Percentiles rank a stretch among this genome's conserved stretches.
Evolutionary conservation across 1,139 yeast genomes (phyloP).

Genomic region (Yarrowia galli): DNA sequence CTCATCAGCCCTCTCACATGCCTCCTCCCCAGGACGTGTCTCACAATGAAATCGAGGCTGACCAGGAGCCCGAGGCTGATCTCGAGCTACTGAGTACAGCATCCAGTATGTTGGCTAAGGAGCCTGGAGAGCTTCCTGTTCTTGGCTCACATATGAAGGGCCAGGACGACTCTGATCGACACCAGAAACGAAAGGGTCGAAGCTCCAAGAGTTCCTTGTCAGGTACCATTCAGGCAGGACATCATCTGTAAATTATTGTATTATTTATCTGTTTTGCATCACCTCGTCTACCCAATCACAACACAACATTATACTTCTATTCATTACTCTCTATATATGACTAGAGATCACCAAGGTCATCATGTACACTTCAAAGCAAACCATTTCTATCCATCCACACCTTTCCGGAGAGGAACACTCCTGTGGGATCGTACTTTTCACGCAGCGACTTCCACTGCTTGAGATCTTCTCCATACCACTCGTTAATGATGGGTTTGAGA

Average conservation of each 20-base stretch:
- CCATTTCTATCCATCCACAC: slow-evolving; percentile 87
- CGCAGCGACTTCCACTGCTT: slow-evolving; percentile 66
- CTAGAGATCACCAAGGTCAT: slow-evolving; percentile 4
- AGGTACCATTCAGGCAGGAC: slow-evolving; percentile 26
- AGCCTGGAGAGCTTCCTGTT: slow-evolving; percentile 20
- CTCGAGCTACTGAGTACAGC: slow-evolving; percentile 27
- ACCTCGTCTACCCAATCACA: no score
- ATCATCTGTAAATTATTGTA: slow-evolving; percentile 36
- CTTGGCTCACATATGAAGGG: background rate
- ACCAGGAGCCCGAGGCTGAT: slow-evolving; percentile 28
- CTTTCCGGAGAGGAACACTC: slow-evolving; percentile 77
- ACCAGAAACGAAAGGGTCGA: slow-evolving; percentile 21
- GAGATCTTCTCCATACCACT: slow-evolving; percentile 84
- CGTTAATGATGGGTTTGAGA: slow-evolving; percentile 67
- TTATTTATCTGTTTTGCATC: slow-evolving; percentile 9
- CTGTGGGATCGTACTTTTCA: slow-evolving; percentile 75
- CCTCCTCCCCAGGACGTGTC: slow-evolving; percentile 27
- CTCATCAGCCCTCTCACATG: background rate
- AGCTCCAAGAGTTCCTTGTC: slow-evolving; percentile 26
- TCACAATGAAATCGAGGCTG: slow-evolving; percentile 22
- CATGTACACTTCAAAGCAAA: slow-evolving; percentile 52
- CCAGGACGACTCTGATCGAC: slow-evolving; percentile 15
- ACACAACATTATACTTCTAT: background rate
- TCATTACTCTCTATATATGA: slow-evolving; percentile 21
- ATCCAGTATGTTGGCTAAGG: slow-evolving; percentile 33